A percentile compares a stretch with the other conserved stretches of the same genome.
Evolutionary conservation across 768 basidiomycete species (phyloP).

Genomic region (Butyriboletus loyo): DNA sequence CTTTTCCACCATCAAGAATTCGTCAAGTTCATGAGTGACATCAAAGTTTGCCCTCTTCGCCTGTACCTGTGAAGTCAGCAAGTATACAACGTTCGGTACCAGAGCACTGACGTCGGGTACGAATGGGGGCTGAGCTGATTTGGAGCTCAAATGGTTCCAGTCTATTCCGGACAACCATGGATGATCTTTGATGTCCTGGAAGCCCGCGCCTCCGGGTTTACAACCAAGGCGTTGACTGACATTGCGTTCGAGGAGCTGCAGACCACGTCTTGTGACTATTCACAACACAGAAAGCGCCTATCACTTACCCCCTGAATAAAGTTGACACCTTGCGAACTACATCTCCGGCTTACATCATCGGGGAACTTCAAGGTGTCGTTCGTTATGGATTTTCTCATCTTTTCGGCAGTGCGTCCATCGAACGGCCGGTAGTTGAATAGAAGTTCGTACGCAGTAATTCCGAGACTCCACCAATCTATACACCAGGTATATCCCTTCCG

Average conservation of each 20-base stretch:
- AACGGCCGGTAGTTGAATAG: slow-evolving; percentile 82
- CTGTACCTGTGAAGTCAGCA: slow-evolving; percentile 39
- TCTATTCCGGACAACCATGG: slow-evolving; percentile 83
- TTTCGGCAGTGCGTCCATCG: slow-evolving; percentile 84
- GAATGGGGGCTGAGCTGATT: slow-evolving; percentile 74
- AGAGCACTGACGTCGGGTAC: slow-evolving; percentile 81
- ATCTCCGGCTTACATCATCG: slow-evolving; percentile 56
- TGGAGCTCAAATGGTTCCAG: slow-evolving; percentile 75
- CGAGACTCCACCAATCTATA: slow-evolving; percentile 96
- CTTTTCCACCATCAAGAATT: slow-evolving; percentile 96
- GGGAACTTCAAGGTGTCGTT: slow-evolving; percentile 80
- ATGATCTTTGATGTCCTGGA: slow-evolving; percentile 76
- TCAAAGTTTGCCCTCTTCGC: slow-evolving; percentile 98
- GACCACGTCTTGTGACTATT: slow-evolving; percentile 8
- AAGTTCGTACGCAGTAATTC: slow-evolving; percentile 88
- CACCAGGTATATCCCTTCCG: slow-evolving; percentile 92
- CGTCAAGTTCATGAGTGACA: slow-evolving; percentile 94
- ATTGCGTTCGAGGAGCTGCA: slow-evolving; percentile 82
- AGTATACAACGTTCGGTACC: neutral
- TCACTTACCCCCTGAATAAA: slow-evolving; percentile 64
- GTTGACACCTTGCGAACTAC: slow-evolving; percentile 62
- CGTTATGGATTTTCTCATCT: slow-evolving; percentile 83
- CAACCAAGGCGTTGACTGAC: slow-evolving; percentile 79
- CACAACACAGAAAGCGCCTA: neutral
- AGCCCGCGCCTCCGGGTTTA: slow-evolving; percentile 59